Conservation (phyloP, 2,329 filamentous ascomycete genomes). For the Fusarium setosum region DNA sequence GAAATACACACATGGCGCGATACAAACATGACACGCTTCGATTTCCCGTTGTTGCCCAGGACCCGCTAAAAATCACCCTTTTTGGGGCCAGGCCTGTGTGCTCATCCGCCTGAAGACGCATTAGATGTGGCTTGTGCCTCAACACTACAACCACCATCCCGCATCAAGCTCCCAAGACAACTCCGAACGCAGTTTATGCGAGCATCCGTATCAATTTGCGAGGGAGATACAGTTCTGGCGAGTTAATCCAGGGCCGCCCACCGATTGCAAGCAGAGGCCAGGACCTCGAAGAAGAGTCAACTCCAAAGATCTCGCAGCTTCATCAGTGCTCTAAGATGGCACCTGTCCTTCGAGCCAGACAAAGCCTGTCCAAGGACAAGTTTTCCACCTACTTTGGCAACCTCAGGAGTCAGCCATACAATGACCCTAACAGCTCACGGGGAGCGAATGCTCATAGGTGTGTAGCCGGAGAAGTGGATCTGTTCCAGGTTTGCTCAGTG, state of each 20-base stretch:
- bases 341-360: conserved; percentile 57
- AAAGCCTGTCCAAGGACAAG: conserved; percentile 74
- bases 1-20: conserved; percentile 12
- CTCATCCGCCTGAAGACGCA: conserved; percentile 1
- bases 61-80: conserved; percentile 13
- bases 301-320: background rate
- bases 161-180: conserved; percentile 6
- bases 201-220: background rate
- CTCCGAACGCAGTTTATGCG: background rate
- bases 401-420: conserved; percentile 78
- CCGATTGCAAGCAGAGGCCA: too few species aligned
- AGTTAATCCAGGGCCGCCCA: too few species aligned
- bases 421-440: conserved; percentile 67
- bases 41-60: conserved; percentile 16
- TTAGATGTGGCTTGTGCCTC: conserved; percentile 16
- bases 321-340: conserved; percentile 47
- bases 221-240: too few species aligned
- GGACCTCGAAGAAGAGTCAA: background rate
- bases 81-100: conserved; percentile 28
- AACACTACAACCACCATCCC: conserved; percentile 10
- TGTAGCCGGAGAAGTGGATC: conserved; percentile 42
- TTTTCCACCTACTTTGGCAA: conserved; percentile 75
- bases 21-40: conserved; percentile 7
- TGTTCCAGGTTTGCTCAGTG: background rate
- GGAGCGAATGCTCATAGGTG: conserved; percentile 68